These are phyloP conservation scores for Curvularia eragrostidis DNA, from an alignment of 2,329 filamentous ascomycete species.

Conservation along the genomic window DNA sequence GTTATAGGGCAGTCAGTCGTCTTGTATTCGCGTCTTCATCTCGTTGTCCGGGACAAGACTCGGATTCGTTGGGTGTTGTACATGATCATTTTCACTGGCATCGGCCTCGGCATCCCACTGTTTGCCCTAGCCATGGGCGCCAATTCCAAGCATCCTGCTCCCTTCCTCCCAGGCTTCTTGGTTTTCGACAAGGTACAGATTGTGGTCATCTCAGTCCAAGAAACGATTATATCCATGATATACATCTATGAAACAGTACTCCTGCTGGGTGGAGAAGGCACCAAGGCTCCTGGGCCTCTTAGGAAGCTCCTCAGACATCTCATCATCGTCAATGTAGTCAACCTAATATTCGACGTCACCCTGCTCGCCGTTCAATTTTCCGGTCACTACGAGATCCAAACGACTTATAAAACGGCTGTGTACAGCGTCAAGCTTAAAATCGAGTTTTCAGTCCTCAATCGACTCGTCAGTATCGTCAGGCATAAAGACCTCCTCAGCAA, in stretches of 20 bases:
- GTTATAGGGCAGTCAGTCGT: slow-evolving; percentile 66
- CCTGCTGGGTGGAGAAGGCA: slow-evolving; percentile 13
- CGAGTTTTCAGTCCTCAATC: slow-evolving; percentile 60
- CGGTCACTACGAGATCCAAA: slow-evolving; percentile 49
- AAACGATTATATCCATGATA: slow-evolving; percentile 29
- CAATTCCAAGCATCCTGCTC: slow-evolving; percentile 46
- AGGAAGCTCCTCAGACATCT: slow-evolving; percentile 26
- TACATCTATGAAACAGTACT: slow-evolving; percentile 25
- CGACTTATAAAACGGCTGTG: slow-evolving; percentile 48
- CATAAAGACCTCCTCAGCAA: slow-evolving; percentile 7
- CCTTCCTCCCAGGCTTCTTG: slow-evolving; percentile 42
- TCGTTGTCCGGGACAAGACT: slow-evolving; percentile 54
- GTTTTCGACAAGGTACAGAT: slow-evolving; percentile 49
- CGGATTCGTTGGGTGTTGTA: slow-evolving; percentile 56
- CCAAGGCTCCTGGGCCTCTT: slow-evolving; percentile 2
- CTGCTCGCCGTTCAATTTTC: slow-evolving; percentile 50
- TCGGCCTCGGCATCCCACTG: slow-evolving; percentile 44
- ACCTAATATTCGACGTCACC: slow-evolving; percentile 49
- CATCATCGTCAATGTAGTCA: slow-evolving; percentile 48
- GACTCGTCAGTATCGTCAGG: slow-evolving; percentile 16
- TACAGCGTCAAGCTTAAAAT: slow-evolving; percentile 58
- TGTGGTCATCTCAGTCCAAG: slow-evolving; percentile 45
- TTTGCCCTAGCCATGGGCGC: slow-evolving; percentile 61
- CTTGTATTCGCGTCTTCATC: slow-evolving; percentile 65
- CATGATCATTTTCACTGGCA: slow-evolving; percentile 62